These are phyloP conservation scores for Phytophthora pluvialis DNA, from an alignment of 352 stramenopile genomes.

Conservation along the genomic window DNA sequence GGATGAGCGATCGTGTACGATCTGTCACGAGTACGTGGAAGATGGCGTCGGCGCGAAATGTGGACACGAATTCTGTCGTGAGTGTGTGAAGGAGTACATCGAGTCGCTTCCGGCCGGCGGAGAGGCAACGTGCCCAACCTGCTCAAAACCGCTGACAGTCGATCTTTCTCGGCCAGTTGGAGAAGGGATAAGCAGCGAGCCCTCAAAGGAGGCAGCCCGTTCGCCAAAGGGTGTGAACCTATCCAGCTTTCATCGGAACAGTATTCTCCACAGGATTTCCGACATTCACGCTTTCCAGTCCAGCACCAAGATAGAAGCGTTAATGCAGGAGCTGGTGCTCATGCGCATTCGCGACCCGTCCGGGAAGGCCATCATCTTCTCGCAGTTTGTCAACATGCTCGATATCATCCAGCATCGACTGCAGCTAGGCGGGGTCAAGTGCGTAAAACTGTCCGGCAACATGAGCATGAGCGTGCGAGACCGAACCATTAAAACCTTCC, in stretches of 20 bases:
- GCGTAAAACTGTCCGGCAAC: constrained; percentile 92
- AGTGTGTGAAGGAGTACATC: constrained; percentile 85
- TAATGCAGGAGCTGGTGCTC: constrained; percentile 96
- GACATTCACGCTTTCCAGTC: constrained; percentile 79
- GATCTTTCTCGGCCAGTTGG: constrained; percentile 59
- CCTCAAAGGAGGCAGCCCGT: constrained; percentile 13
- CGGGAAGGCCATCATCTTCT: constrained; percentile 99
- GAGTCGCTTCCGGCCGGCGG: constrained; percentile 69
- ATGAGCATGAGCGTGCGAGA: constrained; percentile 91
- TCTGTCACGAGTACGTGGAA: constrained; percentile 95
- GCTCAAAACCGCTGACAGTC: constrained; percentile 86
- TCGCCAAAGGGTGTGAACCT: constrained; percentile 48
- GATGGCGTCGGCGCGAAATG: constrained; percentile 91
- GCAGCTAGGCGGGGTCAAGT: constrained; percentile 87
- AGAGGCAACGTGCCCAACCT: constrained; percentile 75
- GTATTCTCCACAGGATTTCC: constrained; percentile 68
- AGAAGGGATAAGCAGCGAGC: constrained; percentile 19
- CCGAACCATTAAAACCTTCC: constrained; percentile 76
- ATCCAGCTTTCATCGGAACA: constrained; percentile 74
- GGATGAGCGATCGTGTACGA: constrained; percentile 68
- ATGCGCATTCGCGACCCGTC: constrained; percentile 94
- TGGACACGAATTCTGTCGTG: constrained; percentile 92
- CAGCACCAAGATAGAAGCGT: constrained; percentile 98
- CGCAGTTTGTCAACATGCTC: constrained; percentile 99
- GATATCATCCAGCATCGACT: constrained; percentile 98